Base-by-base conservation (phyloP, 208 protist species). In the Wallacemonas sp. region DNA sequence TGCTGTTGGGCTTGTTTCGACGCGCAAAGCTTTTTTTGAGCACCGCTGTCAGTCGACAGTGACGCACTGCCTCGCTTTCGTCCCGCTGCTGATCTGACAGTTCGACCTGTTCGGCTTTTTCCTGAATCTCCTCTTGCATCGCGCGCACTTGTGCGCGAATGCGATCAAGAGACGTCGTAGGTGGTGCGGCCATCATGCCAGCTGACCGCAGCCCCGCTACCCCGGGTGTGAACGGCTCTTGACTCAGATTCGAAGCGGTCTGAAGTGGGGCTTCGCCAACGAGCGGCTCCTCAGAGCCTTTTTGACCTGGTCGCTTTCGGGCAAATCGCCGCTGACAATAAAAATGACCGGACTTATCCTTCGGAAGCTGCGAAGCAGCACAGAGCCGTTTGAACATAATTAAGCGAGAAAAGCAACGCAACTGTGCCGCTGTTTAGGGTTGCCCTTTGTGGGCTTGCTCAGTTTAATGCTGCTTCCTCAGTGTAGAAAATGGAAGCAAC, bases 91-190 rank as follows among this genome's bases (percentile, higher is more conserved):
- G 52, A 20, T 7, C 11, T 22, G 52, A 33, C n/a, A 59, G 32
- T 22, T 33, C 52, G 3, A 29, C 52, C 22, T 26, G 5, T 25
- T 59, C 52, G 22, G 31, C 31, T n/a, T 41, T 59, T 20, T 59
- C 52, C 18, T 42, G 52, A 7, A 29, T 29, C n/a, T 45, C 65
- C 36, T 57, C 57, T 25, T 42, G 42, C 69, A 88, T 76, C 10
- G 59, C 48, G 1, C 48, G 45, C 22, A 91, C 64, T 52, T 93
- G 65, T 22, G 67, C n/a, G 14, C 81, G 77, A 49, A 91, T 89
- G n/a, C 70, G 73, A 61, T 93, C 82, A 12, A 91, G 72, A 10
- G 81, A 86, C 22, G 74, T 83, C 0, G 74, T 79, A 0, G 70
- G 48, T 38, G 86, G 86, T n/a, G 86, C 77, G 61, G 77, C 75